Evolutionary conservation across 129 eudicot species (phyloP).

Genomic region (Centella asiatica): DNA sequence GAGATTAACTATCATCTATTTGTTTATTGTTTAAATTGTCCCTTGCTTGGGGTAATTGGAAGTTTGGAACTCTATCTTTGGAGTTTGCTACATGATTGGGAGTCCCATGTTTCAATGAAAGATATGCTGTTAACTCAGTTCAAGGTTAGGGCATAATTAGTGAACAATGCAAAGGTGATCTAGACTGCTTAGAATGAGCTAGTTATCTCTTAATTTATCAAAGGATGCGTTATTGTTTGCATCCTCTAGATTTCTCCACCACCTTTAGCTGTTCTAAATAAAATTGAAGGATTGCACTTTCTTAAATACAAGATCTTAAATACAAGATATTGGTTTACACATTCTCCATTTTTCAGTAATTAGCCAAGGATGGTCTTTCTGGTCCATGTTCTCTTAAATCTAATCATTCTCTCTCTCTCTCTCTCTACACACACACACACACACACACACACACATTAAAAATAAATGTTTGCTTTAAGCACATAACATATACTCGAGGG

Average conservation of each 20-base stretch:
- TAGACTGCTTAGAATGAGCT: not conserved
- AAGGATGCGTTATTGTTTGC: not conserved
- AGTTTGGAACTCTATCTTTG: not conserved
- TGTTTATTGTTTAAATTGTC: not conserved
- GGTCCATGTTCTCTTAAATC: too few relatives aligned
- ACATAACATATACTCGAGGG: not conserved
- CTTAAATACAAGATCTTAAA: too few relatives aligned
- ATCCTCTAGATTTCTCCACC: not conserved
- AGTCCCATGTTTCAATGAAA: not conserved
- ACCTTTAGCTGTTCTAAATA: too few relatives aligned
- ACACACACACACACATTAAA: too few relatives aligned
- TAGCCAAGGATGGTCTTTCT: too few relatives aligned
- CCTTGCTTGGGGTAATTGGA: not conserved
- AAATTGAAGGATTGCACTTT: too few relatives aligned
- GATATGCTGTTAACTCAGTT: not conserved
- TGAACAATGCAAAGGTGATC: not conserved
- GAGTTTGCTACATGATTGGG: too few relatives aligned
- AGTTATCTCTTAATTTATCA: not conserved
- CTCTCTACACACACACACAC: too few relatives aligned
- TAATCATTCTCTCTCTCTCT: too few relatives aligned
- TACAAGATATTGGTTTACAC: too few relatives aligned
- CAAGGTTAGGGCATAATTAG: not conserved
- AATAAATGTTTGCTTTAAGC: not conserved
- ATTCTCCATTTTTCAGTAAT: too few relatives aligned
- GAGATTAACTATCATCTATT: too few relatives aligned